Evolutionary conservation across 1,139 yeast genomes (phyloP).

Genomic region (Taiozyma sp.): DNA sequence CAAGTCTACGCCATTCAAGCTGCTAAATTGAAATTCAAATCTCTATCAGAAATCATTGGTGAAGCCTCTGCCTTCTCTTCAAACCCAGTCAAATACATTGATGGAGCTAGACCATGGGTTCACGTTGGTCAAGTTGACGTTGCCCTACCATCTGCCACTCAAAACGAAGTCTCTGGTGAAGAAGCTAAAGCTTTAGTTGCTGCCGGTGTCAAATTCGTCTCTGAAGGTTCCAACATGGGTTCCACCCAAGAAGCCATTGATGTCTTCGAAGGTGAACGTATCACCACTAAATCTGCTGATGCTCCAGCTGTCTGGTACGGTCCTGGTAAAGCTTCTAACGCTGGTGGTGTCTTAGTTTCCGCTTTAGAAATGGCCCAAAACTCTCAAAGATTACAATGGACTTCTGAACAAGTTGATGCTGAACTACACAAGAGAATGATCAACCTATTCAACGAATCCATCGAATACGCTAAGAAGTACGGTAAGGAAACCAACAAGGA

Average conservation of each 20-base stretch:
- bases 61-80: slow-evolving; percentile 57
- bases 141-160: slow-evolving; percentile 98
- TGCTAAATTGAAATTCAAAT: slow-evolving; percentile 78
- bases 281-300: slow-evolving; percentile 37
- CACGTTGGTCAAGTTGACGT: slow-evolving; percentile 89
- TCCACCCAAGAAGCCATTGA: slow-evolving; percentile 96
- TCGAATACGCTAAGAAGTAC: slow-evolving; percentile 80
- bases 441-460: slow-evolving; percentile 90
- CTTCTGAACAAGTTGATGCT: slow-evolving; percentile 81
- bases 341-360: slow-evolving; percentile 99
- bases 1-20: slow-evolving; percentile 76
- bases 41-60: slow-evolving; percentile 65
- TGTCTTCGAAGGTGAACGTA: slow-evolving; percentile 86
- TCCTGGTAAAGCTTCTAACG: slow-evolving; percentile 99
- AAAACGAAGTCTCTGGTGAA: slow-evolving; percentile 94
- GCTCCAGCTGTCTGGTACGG: slow-evolving; percentile 86
- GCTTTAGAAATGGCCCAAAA: slow-evolving; percentile 99
- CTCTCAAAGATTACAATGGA: slow-evolving; percentile 90
- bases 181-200: slow-evolving; percentile 94
- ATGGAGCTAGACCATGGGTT: slow-evolving; percentile 96
- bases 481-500: slow-evolving; percentile 60
- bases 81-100: slow-evolving; percentile 66
- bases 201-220: slow-evolving; percentile 88
- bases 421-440: slow-evolving; percentile 90
- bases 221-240: slow-evolving; percentile 99